Evolutionary conservation across 768 basidiomycete species (phyloP), one percentile per base, ranked within the genome.

Genomic region (Podaxis sp.): DNA sequence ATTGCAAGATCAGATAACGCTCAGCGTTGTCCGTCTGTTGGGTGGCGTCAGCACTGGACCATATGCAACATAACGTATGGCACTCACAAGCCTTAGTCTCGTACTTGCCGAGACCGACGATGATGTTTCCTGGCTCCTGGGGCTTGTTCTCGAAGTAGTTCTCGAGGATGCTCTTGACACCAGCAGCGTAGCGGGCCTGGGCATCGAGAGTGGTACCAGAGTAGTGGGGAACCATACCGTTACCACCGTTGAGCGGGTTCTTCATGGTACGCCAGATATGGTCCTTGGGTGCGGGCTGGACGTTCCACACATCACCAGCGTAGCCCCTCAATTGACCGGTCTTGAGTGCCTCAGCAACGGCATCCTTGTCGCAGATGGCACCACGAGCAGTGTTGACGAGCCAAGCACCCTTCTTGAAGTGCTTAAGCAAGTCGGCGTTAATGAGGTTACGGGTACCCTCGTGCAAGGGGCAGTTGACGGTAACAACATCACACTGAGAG

Each of bases 371-470:
- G 72, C 91, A 93, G 69, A 96, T 94, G 46, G 95, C 95, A 49
- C 95, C 95, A 68, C 93, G 92, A 57, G 93, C 92, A 30, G 93
- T 94, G 84, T 96, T 96, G 71, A 96, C 89, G 69, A 96, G 85
- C 90, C 90, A 95, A 15, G 93, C 85, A 54, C 93, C 94, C 73
- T 90, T 89, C 84, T 96, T 96, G 84, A 96, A 90, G 77, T 92
- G 90, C 74, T 84, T 83, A 68, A 96, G 80, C 44, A 93, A 86
- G 42, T 95, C 92, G 44, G 84, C 81, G 79, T 94, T 92, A 71
- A 95, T 81, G 52, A 95, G 84, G 24, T 89, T 90, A 48, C 80
- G 80, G 44, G 94, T 95, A 28, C 87, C 87, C 72, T 95, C 93
- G 79, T 95, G 93, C 33, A 96, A 82, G 40, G 92, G 92, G 74